Evolutionary conservation across 192 early-diverging fungal genomes (phyloP), one percentile per base, ranked within the genome.

Genomic region (Coemansia sp.): DNA sequence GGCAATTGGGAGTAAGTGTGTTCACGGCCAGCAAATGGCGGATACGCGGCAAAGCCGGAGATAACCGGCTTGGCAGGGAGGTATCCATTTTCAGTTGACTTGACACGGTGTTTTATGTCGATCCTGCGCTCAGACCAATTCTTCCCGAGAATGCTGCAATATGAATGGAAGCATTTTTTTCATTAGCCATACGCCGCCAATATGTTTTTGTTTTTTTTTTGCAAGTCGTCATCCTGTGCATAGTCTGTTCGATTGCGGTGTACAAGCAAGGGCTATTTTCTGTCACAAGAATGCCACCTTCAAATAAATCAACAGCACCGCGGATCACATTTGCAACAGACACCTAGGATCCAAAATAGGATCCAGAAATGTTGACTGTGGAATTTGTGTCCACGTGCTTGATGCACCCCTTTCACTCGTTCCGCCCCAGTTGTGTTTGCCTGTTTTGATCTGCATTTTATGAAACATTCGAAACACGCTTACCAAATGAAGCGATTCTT

Each of bases 61-160:
- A 54, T 54, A 26, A 26, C 52, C 52, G 52, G 52, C 23, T 19
- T 26, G 44, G 13, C 44, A 45, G 44, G 13, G 44, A 45, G 4
- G 44, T 15, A 26, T 21, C 8, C 23, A 26, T 26, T 54, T 54
- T 54, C 48, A 16, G 52, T 9, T 11, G 52, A 54, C 52, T 23
- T 59, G 57, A 40, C 57, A 40, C 57, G 12, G 3, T 59, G 57
- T 19, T 40, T 12, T 6, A 13, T 19, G 57, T 41, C 9, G 39
- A 59, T 59, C 57, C 57, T 41, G 13, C 39, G 39, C 57, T 40
- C 39, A 5, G 39, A 16, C 57, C 57, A 59, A 54, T 54, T 15
- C 23, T 23, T 26, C 23, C 26, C n/a, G 15, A 26, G 26, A 6
- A 32, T 32, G 32, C 32, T 32, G 32, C 32, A 32, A 32, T 32